A percentile compares a stretch with the other conserved stretches of the same genome.
phyloP scores from a whole-genome alignment of 768 basidiomycete genomes.

The Mycena rebaudengoi region DNA sequence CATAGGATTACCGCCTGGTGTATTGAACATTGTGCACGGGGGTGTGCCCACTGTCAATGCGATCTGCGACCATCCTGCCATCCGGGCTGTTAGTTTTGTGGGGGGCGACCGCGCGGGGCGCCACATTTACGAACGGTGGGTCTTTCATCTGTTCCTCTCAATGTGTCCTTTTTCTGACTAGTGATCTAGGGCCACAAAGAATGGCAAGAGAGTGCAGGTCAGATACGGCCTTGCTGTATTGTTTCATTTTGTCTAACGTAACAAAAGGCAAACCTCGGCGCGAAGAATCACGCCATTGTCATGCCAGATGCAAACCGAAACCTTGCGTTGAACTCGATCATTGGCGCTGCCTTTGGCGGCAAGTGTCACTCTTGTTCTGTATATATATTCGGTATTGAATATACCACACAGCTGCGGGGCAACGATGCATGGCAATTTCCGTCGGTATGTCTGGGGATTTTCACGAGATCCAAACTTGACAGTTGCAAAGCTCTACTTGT shows the following conservation, averaged over 20 bases:
- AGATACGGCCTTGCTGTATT: no score
- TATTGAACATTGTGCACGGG: constrained; percentile 93
- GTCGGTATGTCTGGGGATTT: constrained; percentile 63
- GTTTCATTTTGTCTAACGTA: not conserved
- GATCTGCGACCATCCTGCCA: constrained; percentile 90
- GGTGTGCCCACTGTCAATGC: constrained; percentile 89
- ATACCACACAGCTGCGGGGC: constrained; percentile 79
- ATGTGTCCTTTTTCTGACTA: not conserved
- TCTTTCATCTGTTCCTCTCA: not conserved
- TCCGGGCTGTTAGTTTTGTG: constrained; percentile 97
- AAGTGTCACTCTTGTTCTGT: constrained; percentile 30
- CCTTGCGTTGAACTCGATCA: constrained; percentile 87
- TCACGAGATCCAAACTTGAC: not conserved
- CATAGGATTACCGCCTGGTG: constrained; percentile 79
- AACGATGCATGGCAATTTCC: constrained; percentile 96
- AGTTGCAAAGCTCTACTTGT: constrained; percentile 72
- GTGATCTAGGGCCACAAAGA: constrained; percentile 71
- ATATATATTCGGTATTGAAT: not conserved
- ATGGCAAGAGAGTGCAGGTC: constrained; percentile 90
- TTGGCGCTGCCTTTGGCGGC: constrained; percentile 95
- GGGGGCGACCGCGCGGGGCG: constrained; percentile 93
- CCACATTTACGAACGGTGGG: constrained; percentile 89
- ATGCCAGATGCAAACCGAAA: constrained; percentile 98
- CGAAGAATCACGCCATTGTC: constrained; percentile 93
- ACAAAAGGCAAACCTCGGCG: constrained; percentile 73